Evolutionary conservation across 2,329 filamentous ascomycete species (phyloP), one percentile per base, ranked within the genome.

Genomic region (Cercospora beticola): DNA sequence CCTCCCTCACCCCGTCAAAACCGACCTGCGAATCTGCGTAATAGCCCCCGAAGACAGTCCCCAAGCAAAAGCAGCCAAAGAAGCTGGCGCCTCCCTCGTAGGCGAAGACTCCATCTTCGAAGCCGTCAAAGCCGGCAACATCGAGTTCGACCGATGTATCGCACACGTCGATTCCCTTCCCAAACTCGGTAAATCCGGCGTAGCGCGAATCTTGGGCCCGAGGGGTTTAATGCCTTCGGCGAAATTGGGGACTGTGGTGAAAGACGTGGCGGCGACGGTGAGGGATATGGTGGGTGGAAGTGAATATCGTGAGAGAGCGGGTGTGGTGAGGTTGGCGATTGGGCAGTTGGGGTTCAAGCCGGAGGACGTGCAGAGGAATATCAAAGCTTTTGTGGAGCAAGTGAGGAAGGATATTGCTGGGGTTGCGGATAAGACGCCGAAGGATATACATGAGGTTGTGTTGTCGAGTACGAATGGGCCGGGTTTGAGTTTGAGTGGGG

Each of bases 321-420:
- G 93, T 16, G 92, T 95, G 31, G 88, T 99, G 65, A 86, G 94
- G 68, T 87, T 98, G 85, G 90, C 93, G n/a, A 87, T 99, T 70
- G 95, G 94, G 5, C 93, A 97, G 82, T 81, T 99, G 77, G 91
- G 88, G 1, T 97, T 97, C 82, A 92, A 92, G 6, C 93, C 95
- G 3, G 89, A 95, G 75, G 89, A 95, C 86, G 82, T 99, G 82
- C 88, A 90, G 78, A 88, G 88, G 72, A 99, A 99, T 79, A 86
- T 99, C 79, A 91, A 90, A 81, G 84, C 88, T 26, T 88, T 97
- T 70, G 84, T 98, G 76, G 86, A 86, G 23, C 85, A 89, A 75
- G 79, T 98, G 74, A 97, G 92, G 87, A 88, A 88, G 75, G 92
- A 97, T 78, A 90, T 94, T 59, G 83, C 84, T 16, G 84, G 80